Evolutionary conservation across 2,329 filamentous ascomycete species (phyloP), one percentile per base, ranked within the genome.

Genomic region (Septoria petroselini): DNA sequence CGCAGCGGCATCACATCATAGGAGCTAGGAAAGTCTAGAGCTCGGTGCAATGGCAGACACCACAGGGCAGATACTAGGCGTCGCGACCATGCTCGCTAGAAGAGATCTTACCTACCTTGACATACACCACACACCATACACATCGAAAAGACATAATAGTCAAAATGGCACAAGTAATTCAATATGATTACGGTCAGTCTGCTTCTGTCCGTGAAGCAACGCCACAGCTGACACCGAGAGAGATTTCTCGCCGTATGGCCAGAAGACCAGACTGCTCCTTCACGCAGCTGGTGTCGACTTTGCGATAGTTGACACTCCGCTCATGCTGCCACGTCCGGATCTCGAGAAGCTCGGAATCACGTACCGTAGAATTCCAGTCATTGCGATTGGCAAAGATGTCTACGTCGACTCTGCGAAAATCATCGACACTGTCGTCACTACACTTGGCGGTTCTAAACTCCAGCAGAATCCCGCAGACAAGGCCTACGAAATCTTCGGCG

Each of bases 311-410:
- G 63, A 64, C 33, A 58, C 62, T 29, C 62, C 64, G 3, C 23
- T 45, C 6, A 48, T 62, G n/a, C 55, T 65, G 4, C 63, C 64
- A 7, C 62, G 64, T 19, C 58, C 58, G 11, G 58, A 63, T 34
- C 57, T 67, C n/a, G 58, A 63, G 48, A 55, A 49, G 4, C 41
- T 67, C 7, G 63, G 60, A 6, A 60, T 67, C 39, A 64, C 60
- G 6, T 65, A 65, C 52, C 61, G 64, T 17, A 59, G 64, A 40
- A 65, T 67, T 27, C 64, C 64, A 2, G 40, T 67, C 41, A 49
- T 67, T 9, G 56, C 63, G 8, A 51, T 67, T 11, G 64, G 64
- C 31, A 62, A 64, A 19, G 63, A 67, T 41, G 50, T 67, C 50
- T 67, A 64, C 55, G 53, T 48, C 41, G 64, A 67, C 53, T 58